Base-by-base conservation (phyloP, 108 stramenopile genomes). In the Skeletonema grethae region DNA sequence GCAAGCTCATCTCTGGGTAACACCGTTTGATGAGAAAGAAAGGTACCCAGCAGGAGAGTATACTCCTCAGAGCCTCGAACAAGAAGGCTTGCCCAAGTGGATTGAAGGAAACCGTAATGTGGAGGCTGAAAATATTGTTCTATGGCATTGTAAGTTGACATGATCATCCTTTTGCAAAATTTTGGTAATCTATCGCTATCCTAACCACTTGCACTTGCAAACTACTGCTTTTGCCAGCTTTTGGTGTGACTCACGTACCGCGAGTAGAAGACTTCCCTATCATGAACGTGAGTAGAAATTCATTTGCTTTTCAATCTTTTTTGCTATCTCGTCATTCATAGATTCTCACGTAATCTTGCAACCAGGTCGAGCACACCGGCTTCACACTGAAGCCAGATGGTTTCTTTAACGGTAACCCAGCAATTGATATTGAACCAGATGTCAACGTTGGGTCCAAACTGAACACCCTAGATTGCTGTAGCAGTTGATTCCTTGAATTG, bases 31-130 rank as follows among this genome's bases (percentile, higher is more conserved):
- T 35, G 58, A 67, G 11, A 41, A 61, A 24, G 86, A 89, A 50
- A 75, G 82, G 9, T 89, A 65, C 67, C 88, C 88, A 9, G 75
- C 86, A 6, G 88, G 88, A 35, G 86, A 89, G 28, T 87, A 84
- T 57, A 82, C 85, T 1, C 82, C 82, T 10, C 86, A 87, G 53
- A 73, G 63, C 13, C 56, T 60, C 15, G 85, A 72, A 25, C 57
- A 63, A 36, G 82, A 61, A 13, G 88, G 88, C 10, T 41, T 89
- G 16, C 85, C 86, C 0, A 59, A 64, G 1, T 89, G 86, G 86
- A 87, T 69, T 0, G 24, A 56, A 32, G 73, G 61, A 7, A 76
- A 88, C 36, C 73, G 83, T 4, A 70, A 67, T 35, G 24, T 86
- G 10, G 65, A 77, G 31, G 87, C 72, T 32, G 75, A 82, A 63